These are phyloP conservation scores for Lentinula sp. DNA, from an alignment of 768 basidiomycete species.

Conservation along the genomic window DNA sequence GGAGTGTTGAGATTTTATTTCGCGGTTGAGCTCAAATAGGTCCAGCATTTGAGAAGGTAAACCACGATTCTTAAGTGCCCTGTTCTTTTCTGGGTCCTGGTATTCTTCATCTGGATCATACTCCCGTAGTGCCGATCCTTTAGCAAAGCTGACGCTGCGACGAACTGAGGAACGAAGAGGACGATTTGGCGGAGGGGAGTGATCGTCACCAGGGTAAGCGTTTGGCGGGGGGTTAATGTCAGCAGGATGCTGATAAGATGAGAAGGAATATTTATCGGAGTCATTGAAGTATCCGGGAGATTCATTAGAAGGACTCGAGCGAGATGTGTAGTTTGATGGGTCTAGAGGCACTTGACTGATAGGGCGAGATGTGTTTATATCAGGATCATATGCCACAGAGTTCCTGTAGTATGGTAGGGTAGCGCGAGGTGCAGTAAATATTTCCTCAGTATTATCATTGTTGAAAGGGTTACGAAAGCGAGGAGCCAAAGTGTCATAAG, in stretches of 20 bases:
- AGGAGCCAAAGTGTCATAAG: background rate
- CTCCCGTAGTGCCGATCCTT: constrained; percentile 19
- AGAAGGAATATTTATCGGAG: constrained; percentile 34
- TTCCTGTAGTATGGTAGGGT: background rate
- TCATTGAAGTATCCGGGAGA: background rate
- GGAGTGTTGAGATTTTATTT: constrained; percentile 6
- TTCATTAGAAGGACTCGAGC: background rate
- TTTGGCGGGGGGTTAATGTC: constrained; percentile 50
- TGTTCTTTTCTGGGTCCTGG: constrained; percentile 21
- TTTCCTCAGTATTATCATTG: background rate
- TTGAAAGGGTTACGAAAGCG: background rate
- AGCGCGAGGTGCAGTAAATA: background rate
- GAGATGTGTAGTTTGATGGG: background rate
- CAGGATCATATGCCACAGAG: background rate
- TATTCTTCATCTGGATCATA: constrained; percentile 17
- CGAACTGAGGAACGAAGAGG: constrained; percentile 18
- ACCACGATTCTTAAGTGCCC: constrained; percentile 35
- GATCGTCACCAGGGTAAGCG: constrained; percentile 26
- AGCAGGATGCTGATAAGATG: constrained; percentile 56
- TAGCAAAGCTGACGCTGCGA: constrained; percentile 36
- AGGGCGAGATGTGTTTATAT: constrained; percentile 11
- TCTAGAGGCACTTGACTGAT: constrained; percentile 14
- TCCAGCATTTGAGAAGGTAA: constrained; percentile 47
- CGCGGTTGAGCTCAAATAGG: constrained; percentile 36
- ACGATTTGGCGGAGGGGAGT: constrained; percentile 6